phyloP scores from a whole-genome alignment of 768 basidiomycete species.

The Kwoniella europaea region DNA sequence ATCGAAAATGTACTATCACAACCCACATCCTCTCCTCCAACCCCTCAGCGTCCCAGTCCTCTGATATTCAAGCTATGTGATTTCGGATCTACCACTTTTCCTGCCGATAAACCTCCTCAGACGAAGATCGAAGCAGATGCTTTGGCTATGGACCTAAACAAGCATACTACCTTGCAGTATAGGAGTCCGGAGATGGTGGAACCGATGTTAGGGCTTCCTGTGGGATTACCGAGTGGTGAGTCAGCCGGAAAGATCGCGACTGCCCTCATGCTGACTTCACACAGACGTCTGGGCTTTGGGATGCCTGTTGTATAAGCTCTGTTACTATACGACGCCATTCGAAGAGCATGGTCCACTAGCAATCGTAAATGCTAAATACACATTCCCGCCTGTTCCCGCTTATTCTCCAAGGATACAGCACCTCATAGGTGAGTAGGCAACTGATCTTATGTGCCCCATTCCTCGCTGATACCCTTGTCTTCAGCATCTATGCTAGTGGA shows the following conservation, averaged over 20 bases:
- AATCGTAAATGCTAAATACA: conserved; percentile 94
- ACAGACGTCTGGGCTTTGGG: conserved; percentile 95
- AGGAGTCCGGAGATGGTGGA: conserved; percentile 99
- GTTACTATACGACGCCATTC: conserved; percentile 99
- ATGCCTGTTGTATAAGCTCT: conserved; percentile 94
- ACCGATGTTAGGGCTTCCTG: conserved; percentile 55
- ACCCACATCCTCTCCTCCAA: conserved; percentile 40
- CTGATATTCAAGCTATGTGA: conserved; percentile 95
- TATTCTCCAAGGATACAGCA: conserved; percentile 83
- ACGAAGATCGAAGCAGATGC: conserved; percentile 82
- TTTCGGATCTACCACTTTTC: conserved; percentile 88
- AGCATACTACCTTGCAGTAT: conserved; percentile 95
- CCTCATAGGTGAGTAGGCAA: conserved; percentile 69
- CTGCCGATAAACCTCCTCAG: conserved; percentile 71
- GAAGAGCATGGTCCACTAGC: conserved; percentile 97
- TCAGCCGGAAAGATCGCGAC: neutral
- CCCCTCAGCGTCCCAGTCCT: conserved; percentile 68
- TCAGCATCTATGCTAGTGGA: conserved; percentile 90
- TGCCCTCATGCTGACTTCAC: conserved; percentile 9
- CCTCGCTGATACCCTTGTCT: conserved; percentile 11
- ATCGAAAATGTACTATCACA: conserved; percentile 90
- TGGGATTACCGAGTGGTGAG: conserved; percentile 57
- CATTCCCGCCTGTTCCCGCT: conserved; percentile 82
- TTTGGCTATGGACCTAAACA: conserved; percentile 87
- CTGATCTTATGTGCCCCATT: neutral